A percentile compares a stretch with the other conserved stretches of the same genome.
Conservation (phyloP, 345 rosid genomes). For the Eucalyptus victrix region DNA sequence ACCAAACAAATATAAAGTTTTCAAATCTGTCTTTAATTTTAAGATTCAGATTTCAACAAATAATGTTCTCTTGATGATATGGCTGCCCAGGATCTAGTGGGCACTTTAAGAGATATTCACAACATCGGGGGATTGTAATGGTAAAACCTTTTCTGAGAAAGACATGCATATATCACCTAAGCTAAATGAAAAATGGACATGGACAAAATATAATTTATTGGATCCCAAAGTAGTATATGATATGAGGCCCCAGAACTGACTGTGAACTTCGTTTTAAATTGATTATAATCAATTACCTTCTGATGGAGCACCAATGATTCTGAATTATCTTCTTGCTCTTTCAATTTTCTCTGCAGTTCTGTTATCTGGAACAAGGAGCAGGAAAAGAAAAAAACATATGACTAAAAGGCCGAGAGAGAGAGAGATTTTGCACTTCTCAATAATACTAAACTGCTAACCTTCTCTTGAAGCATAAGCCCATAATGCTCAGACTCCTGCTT, state of each 20-base stretch:
- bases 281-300: constrained; percentile 12
- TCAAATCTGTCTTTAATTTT: background rate
- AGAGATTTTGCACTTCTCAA: background rate
- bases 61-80: background rate
- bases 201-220: background rate
- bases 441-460: constrained; percentile 17
- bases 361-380: constrained; percentile 25
- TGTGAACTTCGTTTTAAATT: background rate
- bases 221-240: background rate
- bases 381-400: background rate
- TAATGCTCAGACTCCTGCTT: constrained; percentile 35
- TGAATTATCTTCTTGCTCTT: constrained; percentile 36
- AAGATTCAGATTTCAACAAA: background rate
- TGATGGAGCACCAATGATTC: constrained; percentile 40
- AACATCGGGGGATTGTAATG: background rate
- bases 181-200: background rate
- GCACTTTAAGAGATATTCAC: background rate
- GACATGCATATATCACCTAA: background rate
- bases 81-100: background rate
- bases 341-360: constrained; percentile 57
- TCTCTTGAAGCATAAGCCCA: constrained; percentile 34
- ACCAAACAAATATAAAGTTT: background rate
- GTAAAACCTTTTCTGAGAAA: background rate
- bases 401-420: background rate
- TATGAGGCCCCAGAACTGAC: background rate